Evolutionary conservation across 2,329 filamentous ascomycete species (phyloP), one percentile per base, ranked within the genome.

Genomic region (Coniosporium uncinatum): DNA sequence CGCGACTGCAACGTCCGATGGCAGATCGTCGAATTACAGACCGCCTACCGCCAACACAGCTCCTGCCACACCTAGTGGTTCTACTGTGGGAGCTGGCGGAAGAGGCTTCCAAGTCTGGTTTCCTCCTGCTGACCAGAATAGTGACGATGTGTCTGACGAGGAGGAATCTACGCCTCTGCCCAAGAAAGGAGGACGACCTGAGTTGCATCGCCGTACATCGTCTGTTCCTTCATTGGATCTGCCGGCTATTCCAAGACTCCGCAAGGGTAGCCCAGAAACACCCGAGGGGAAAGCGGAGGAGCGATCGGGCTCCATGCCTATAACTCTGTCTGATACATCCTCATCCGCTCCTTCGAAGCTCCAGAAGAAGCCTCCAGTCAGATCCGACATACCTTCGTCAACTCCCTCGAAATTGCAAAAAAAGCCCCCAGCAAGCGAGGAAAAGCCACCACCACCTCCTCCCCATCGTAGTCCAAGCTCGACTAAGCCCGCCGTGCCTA

Each of bases 381-480:
- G 50, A 27, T 32, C 39, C 18, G 22, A 39, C n/a, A 36, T 29
- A 8, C 24, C 24, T 29, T 29, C 24, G n/a, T n/a, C n/a, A n/a
- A n/a, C n/a, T n/a, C n/a, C n/a, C n/a, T n/a, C n/a, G n/a, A n/a
- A n/a, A n/a, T n/a, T n/a, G n/a, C n/a, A n/a, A n/a, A n/a, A n/a
- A n/a, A 31, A 32, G 40, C 32, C 31, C 33, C 40, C 36, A 48
- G 52, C 14, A 47, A 49, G 16, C 51, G 51, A n/a, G 8, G 54
- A 58, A 17, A 46, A 42, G 27, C 54, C 59, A n/a, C 59, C 67
- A n/a, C 58, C 68, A 14, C 57, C 71, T 16, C 70, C 74, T 20
- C 70, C 70, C 38, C 74, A 76, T 56, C 66, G 71, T 40, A 67
- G 70, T n/a, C 64, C 70, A n/a, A 76, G 69, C 48, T 67, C 72